Evolutionary conservation across 257 asterid genomes (phyloP).

Genomic region (Salvia hispanica): DNA sequence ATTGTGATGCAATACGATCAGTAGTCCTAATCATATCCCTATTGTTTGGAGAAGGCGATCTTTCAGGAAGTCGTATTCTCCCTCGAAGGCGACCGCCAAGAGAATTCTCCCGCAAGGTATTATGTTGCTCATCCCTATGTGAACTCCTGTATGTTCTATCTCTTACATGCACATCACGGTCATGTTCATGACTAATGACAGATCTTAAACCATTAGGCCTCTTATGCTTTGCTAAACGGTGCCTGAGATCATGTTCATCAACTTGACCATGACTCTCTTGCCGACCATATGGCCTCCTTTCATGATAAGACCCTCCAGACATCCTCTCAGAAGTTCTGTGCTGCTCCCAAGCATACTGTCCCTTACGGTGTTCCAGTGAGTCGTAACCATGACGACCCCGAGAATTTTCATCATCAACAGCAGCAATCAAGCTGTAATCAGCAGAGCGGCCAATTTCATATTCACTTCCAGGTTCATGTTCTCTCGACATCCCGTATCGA

Average conservation of each 20-base stretch:
- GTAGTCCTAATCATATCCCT: constrained; percentile 49
- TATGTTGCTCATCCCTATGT: constrained; percentile 43
- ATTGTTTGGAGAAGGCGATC: constrained; percentile 52
- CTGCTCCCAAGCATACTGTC: constrained; percentile 59
- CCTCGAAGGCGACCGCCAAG: constrained; percentile 73
- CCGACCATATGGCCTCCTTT: constrained; percentile 55
- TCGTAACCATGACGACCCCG: constrained; percentile 53
- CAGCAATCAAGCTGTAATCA: constrained; percentile 51
- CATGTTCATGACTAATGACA: constrained; percentile 62
- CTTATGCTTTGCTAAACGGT: constrained; percentile 62
- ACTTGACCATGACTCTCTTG: constrained; percentile 48
- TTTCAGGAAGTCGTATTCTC: constrained; percentile 63
- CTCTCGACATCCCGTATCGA: constrained; percentile 62
- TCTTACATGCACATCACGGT: constrained; percentile 48
- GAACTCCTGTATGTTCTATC: constrained; percentile 46
- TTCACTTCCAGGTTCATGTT: constrained; percentile 49
- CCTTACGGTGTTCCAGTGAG: constrained; percentile 47
- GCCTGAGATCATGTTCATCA: constrained; percentile 67
- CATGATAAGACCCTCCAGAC: constrained; percentile 48
- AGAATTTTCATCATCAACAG: constrained; percentile 51
- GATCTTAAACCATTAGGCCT: constrained; percentile 79
- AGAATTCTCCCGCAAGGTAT: constrained; percentile 49
- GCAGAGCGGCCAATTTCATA: constrained; percentile 48
- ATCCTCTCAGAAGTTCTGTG: constrained; percentile 54
- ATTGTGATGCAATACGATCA: constrained; percentile 46